Evolutionary conservation across 148 eudicot genomes (phyloP), one percentile per base, ranked within the genome.

Genomic region (Silene latifolia): DNA sequence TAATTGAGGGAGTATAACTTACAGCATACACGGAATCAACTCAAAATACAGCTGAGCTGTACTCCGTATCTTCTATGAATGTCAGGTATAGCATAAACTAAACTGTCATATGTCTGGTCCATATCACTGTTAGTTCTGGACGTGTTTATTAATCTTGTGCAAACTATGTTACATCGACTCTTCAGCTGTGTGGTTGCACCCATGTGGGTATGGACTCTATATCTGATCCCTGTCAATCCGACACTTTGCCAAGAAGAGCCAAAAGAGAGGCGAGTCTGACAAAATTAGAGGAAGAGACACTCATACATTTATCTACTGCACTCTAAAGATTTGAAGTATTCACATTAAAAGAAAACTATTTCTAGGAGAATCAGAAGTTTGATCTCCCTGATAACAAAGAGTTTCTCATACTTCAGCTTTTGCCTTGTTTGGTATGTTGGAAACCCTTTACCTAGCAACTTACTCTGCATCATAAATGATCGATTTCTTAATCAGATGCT

Each of bases 401-500:
- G 29, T 27, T 27, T 27, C 29, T 27, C 29, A 27, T 27, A 27
- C 1, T 27, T 27, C 29, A 27, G 29, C 29, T 27, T 27, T 32
- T 32, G 35, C 35, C 35, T 32, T 4, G 35, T 32, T 32, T 32
- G 35, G 56, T 32, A 78, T 65, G 48, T 32, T 24, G 4, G 56
- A 63, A 8, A 68, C 6, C 18, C 64, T 72, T 32, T 32, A 32
- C 35, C 3, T 32, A 27, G 29, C 3, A 32, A 32, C 4, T 4
- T 32, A 51, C 64, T 63, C 75, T 39, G 63, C 77, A 60, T 76
- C 83, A 53, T 76, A 81, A 35, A 77, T 62, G 66, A 77, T 32
- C 4, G 62, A 83, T 67, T 76, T 87, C 80, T 85, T 74, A 81
- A 83, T 67, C 2, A 83, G 86, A 19, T 83, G 80, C 79, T 76